A percentile compares a stretch with the other conserved stretches of the same genome.
Evolutionary conservation across 768 basidiomycete species (phyloP).

Genomic region (Psilocybe cubensis): DNA sequence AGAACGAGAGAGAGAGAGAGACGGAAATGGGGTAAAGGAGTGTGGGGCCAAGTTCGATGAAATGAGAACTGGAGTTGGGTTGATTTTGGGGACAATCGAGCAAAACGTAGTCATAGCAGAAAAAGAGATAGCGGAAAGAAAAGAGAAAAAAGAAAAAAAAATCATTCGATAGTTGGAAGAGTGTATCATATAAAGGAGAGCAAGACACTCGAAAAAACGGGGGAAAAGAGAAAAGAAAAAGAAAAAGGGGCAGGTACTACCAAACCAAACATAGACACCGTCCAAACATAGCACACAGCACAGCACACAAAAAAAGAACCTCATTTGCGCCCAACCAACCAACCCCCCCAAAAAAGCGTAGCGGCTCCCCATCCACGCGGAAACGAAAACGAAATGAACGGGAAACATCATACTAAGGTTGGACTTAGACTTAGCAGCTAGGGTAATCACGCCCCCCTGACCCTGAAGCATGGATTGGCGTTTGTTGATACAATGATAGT

Average conservation of each 20-base stretch:
- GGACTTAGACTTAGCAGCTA: neutral
- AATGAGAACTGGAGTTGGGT: neutral
- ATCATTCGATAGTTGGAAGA: neutral
- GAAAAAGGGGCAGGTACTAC: no score
- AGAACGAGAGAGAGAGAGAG: neutral
- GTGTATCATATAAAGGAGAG: no score
- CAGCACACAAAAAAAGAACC: no score
- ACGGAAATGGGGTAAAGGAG: conserved; percentile 19
- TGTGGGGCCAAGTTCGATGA: conserved; percentile 16
- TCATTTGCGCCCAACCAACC: no score
- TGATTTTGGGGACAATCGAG: neutral
- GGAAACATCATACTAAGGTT: neutral
- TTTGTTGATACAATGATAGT: no score
- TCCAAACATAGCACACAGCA: no score
- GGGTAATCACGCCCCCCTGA: neutral
- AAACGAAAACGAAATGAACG: neutral
- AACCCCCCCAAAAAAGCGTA: neutral
- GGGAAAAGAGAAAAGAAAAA: no score
- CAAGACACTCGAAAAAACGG: no score
- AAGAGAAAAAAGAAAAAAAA: conserved; percentile 3
- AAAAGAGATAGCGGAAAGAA: conserved; percentile 4
- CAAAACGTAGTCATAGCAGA: conserved; percentile 9
- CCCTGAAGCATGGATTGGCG: neutral
- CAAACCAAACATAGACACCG: no score
- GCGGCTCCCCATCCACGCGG: no score